Evolutionary conservation across 2,329 filamentous ascomycete species (phyloP), one percentile per base, ranked within the genome.

Genomic region (Talaromyces sp.): DNA sequence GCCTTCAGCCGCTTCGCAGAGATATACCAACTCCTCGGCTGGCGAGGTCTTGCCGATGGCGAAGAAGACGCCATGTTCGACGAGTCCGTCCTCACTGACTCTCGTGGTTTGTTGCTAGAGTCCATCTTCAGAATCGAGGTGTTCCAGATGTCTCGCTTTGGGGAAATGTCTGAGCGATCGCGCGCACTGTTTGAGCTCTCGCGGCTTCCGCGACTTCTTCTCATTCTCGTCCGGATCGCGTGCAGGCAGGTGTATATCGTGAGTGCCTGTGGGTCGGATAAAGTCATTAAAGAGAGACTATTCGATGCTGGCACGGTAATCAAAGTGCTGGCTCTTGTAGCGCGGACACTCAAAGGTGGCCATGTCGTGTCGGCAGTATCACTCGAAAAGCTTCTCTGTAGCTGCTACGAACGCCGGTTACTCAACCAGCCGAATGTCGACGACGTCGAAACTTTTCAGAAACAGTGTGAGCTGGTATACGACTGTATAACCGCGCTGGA

Each of bases 201-300:
- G 56, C 63, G 63, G 37, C 63, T 65, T 61, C 63, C 63, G 5
- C 57, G 63, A 5, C 39, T 65, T 7, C 63, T 65, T 9, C 35
- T 39, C 1, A 54, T 64, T 13, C 56, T 64, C 19, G 57, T 60
- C 27, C 45, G 57, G 6, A 65, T 65, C 22, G 63, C 57, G 24
- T 41, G 49, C 14, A 47, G 63, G 7, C 57, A 65, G 47, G 35
- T 57, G 39, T 47, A 54, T 68, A 13, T 61, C 4, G 1, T 61
- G 7, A 35, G 6, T 57, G 63, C 57, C 19, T 65, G 63, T 39
- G 56, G 71, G 6, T 75, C n/a, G 8, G 54, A 24, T 7, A 78
- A 5, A 7, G 14, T 11, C 2, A 10, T 54, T 8, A 54, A 3
- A 9, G 27, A 54, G 16, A 31, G 16, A 33, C 50, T 50, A 19